These are phyloP conservation scores for Carex parvula DNA, from an alignment of 176 grass and related monocot species.

Conservation along the genomic window DNA sequence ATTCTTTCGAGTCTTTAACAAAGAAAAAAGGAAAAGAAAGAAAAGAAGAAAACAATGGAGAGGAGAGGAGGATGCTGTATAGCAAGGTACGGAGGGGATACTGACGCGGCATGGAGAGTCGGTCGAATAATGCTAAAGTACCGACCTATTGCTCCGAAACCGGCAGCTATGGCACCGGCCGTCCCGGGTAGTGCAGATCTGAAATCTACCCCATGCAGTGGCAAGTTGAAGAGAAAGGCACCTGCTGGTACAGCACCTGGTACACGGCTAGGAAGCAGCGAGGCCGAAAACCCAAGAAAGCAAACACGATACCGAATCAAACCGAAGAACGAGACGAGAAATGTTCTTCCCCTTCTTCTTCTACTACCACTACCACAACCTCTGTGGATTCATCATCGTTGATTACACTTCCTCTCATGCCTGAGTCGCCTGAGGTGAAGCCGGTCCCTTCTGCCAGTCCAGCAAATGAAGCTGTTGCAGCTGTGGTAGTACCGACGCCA, in stretches of 20 bases:
- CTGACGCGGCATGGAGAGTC: slow-evolving; percentile 43
- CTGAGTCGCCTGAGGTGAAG: background rate
- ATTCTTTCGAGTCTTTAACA: background rate
- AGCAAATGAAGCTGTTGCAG: background rate
- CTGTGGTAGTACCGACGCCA: background rate
- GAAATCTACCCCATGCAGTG: background rate
- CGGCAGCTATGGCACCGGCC: slow-evolving; percentile 31
- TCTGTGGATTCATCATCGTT: slow-evolving; percentile 38
- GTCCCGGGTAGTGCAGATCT: background rate
- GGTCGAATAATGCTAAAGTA: slow-evolving; percentile 73
- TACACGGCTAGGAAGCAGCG: background rate
- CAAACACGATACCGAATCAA: background rate
- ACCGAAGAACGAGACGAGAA: slow-evolving; percentile 27
- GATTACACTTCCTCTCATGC: slow-evolving; percentile 39
- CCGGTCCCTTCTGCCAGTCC: background rate
- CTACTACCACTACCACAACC: slow-evolving; percentile 32
- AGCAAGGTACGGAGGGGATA: slow-evolving; percentile 8
- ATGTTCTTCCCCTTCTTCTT: slow-evolving; percentile 32
- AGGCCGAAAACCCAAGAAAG: slow-evolving; percentile 36
- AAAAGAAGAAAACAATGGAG: slow-evolving; percentile 34
- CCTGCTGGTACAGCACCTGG: background rate
- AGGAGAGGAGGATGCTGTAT: slow-evolving; percentile 60
- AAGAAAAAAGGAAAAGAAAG: background rate
- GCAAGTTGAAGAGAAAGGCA: slow-evolving; percentile 27
- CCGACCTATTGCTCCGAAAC: slow-evolving; percentile 86